Evolutionary conservation across 208 protist species (phyloP).

Genomic region (Angomonas deanei): DNA sequence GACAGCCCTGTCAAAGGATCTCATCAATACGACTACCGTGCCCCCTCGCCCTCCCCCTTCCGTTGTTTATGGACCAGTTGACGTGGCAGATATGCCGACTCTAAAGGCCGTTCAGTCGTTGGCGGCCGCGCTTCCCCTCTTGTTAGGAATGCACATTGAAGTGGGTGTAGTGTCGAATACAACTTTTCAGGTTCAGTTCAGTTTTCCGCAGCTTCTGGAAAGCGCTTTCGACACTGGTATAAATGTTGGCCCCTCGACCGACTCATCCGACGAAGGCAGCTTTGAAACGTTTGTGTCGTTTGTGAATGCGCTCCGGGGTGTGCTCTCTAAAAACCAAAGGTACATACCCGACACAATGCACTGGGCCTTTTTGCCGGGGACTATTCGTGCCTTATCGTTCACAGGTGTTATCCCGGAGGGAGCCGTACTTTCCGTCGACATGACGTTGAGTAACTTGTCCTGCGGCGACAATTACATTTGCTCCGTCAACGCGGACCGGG

Average conservation of each 20-base stretch:
- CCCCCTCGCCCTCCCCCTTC: constrained; percentile 10
- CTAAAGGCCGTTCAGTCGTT: no score
- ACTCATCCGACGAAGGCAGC: no score
- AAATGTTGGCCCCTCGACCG: no score
- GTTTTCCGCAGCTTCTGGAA: no score
- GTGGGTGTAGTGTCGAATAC: no score
- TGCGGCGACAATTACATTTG: constrained; percentile 10
- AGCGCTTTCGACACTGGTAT: no score
- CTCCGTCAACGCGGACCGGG: neutral
- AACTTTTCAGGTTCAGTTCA: no score
- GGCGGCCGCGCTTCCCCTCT: no score
- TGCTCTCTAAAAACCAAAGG: no score
- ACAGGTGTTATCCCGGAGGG: neutral
- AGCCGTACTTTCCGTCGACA: neutral
- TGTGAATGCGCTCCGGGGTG: neutral
- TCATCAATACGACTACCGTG: constrained; percentile 17
- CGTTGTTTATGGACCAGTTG: constrained; percentile 5
- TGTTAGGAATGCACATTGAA: no score
- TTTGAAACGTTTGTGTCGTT: neutral
- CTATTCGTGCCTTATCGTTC: neutral
- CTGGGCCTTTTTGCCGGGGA: neutral
- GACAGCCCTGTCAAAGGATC: constrained; percentile 5
- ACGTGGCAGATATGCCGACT: constrained; percentile 9
- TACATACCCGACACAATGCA: no score
- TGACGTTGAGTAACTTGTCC: neutral